Evolutionary conservation across 345 rosid genomes (phyloP), one percentile per base, ranked within the genome.

Genomic region (Triadica sebifera): DNA sequence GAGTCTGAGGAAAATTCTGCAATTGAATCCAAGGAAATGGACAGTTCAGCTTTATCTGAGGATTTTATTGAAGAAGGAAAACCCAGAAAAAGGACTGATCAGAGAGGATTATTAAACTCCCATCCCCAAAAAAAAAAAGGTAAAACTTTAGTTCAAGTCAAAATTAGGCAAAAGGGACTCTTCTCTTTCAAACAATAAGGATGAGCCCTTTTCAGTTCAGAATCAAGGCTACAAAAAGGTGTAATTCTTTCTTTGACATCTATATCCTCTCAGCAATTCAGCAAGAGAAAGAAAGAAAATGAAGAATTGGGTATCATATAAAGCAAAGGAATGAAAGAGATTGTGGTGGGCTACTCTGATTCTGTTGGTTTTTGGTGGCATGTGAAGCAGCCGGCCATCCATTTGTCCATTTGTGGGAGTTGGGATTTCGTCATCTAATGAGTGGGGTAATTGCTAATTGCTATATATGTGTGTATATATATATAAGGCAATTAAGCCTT

Each of bases 301-400:
- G 56, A 1, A 63, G 70, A 61, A 69, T 55, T 29, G 34, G 34
- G 34, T 10, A 61, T 49, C 5, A 81, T 76, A 74, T 74, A 70
- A 78, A 75, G 73, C 43, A 58, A 17, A 16, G 34, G 59, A 38
- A 34, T 25, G 73, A 68, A 61, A 61, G 34, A 29, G 34, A 29
- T 29, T 2, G 34, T 45, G 50, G 65, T 13, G 57, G 47, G 59
- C 58, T 55, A 59, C 66, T 56, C 39, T 17, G 10, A 10, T 17
- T 3, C 43, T 53, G 81, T 76, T 67, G 88, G 81, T 52, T 76
- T 87, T 88, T 88, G 87, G 85, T 83, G 70, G 89, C 86, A 86
- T 84, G 88, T 85, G 94, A 80, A 62, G 82, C 71, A 65, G 94
- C 89, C 87, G 91, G 89, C 90, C 89, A 71, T 80, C 72, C 79